A percentile compares a stretch with the other conserved stretches of the same genome.
Evolutionary conservation across 2,329 filamentous ascomycete species (phyloP).

Genomic region (Aspergillus fumigatus): DNA sequence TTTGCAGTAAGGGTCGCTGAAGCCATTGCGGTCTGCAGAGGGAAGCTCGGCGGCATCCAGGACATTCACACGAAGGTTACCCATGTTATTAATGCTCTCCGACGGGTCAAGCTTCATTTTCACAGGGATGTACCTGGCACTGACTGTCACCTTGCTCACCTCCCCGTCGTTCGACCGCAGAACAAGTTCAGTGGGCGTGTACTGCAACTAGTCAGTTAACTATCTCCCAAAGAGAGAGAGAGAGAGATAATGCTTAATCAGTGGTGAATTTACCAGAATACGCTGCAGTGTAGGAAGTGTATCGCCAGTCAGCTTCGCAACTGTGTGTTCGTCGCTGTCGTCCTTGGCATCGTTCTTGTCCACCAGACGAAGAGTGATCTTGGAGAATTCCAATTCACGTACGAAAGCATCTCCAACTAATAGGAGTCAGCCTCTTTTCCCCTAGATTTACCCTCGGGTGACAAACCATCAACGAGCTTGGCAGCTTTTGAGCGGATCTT

Average conservation of each 20-base stretch:
- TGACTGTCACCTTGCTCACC: slow-evolving; percentile 77
- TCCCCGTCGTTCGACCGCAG: slow-evolving; percentile 74
- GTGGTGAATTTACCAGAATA: slow-evolving; percentile 62
- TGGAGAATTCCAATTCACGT: slow-evolving; percentile 94
- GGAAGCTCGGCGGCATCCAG: slow-evolving; percentile 84
- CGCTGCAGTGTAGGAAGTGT: slow-evolving; percentile 85
- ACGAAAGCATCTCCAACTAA: slow-evolving; percentile 85
- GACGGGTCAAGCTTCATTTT: slow-evolving; percentile 90
- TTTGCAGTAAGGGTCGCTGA: slow-evolving; percentile 94
- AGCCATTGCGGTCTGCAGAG: slow-evolving; percentile 90
- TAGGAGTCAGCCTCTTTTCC: slow-evolving; percentile 15
- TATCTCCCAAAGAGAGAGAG: not conserved
- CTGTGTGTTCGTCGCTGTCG: slow-evolving; percentile 63
- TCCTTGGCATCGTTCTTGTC: slow-evolving; percentile 72
- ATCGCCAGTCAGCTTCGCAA: slow-evolving; percentile 78
- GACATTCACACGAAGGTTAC: slow-evolving; percentile 87
- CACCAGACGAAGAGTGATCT: slow-evolving; percentile 79
- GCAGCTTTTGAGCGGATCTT: slow-evolving; percentile 65
- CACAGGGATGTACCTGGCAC: slow-evolving; percentile 89
- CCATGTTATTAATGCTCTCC: slow-evolving; percentile 99
- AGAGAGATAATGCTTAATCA: not conserved
- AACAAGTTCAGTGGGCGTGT: slow-evolving; percentile 80
- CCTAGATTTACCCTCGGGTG: not conserved
- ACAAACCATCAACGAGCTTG: slow-evolving; percentile 74
- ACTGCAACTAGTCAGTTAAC: slow-evolving; percentile 47